Conservation (phyloP, 768 basidiomycete genomes). For the Pholiota molesta region DNA sequence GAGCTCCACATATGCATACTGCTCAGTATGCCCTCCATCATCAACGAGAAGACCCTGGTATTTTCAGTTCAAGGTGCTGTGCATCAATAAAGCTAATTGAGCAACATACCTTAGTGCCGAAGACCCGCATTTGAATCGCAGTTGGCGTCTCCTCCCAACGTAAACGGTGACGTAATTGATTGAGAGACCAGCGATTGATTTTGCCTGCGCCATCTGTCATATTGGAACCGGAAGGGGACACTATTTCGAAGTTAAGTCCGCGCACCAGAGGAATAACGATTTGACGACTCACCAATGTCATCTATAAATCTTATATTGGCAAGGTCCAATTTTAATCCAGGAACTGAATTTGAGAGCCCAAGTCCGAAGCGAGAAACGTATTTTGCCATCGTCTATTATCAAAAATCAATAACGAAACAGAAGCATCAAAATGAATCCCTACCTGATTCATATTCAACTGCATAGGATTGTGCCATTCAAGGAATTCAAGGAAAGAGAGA, state of each 20-base stretch:
- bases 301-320: constrained; percentile 39
- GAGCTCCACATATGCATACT: constrained; percentile 30
- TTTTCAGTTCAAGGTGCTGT: not conserved
- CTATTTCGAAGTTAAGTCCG: constrained; percentile 19
- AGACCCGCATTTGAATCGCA: constrained; percentile 54
- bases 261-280: not conserved
- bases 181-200: constrained; percentile 41
- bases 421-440: not conserved
- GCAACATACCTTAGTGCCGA: constrained; percentile 47
- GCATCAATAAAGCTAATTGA: not conserved
- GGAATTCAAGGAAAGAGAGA: constrained; percentile 48
- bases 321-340: constrained; percentile 46
- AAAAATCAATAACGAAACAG: not conserved
- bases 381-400: constrained; percentile 57
- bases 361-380: constrained; percentile 66
- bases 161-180: constrained; percentile 34
- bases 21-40: constrained; percentile 30
- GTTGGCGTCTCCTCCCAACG: constrained; percentile 42
- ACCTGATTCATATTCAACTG: constrained; percentile 54
- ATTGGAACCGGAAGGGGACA: constrained; percentile 35
- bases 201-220: constrained; percentile 63
- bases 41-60: constrained; percentile 42
- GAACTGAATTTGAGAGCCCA: constrained; percentile 65
- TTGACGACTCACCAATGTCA: constrained; percentile 50
- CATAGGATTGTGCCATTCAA: constrained; percentile 60